Base-by-base conservation (phyloP, 2,329 filamentous ascomycete species). In the Orbilia brochopaga region DNA sequence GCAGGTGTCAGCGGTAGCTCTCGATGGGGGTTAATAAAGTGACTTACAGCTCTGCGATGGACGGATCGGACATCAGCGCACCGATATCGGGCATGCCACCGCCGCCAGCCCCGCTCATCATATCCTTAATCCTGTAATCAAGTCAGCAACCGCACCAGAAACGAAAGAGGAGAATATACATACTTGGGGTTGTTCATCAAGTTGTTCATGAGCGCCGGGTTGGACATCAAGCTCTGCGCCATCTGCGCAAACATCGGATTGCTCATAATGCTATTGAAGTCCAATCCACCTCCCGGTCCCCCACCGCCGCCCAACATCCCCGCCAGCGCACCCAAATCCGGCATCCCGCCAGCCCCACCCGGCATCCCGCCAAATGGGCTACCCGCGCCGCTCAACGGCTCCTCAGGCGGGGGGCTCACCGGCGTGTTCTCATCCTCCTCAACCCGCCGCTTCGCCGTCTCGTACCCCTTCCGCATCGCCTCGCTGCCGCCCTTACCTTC, bases 201-300 rank as follows among this genome's bases (percentile, higher is more conserved):
- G 79, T 92, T 94, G 79, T 84, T 85, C 87, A 97, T 89, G 83
- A 92, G 87, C 8, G 96, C 90, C 0, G 94, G 94, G 82, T 99
- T 97, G 81, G 87, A 91, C 94, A 97, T 97, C 62, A 99, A 81
- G 80, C 91, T 96, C 83, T 97, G 91, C 2, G 94, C 94, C 92
- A 97, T 97, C 82, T 86, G 90, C 56, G 92, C 87, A 82, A 99
- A 96, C 94, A 97, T 97, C 63, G 94, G 94, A 83, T 97, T 99
- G 83, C 84, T 92, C 92, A 97, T 96, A 79, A 99, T 88, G 74
- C 86, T 86, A 74, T 86, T 82, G 23, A 99, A 83, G 79, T 97
- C 93, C 90, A 96, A 94, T 61, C 90, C 91, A 57, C 81, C 86
- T 24, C 81, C 84, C 13, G 83, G 87, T 23, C 83, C 76, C 32